Evolutionary conservation across 1,284 basidiomycete species (phyloP).

Genomic region (Apiotrichum sp.): DNA sequence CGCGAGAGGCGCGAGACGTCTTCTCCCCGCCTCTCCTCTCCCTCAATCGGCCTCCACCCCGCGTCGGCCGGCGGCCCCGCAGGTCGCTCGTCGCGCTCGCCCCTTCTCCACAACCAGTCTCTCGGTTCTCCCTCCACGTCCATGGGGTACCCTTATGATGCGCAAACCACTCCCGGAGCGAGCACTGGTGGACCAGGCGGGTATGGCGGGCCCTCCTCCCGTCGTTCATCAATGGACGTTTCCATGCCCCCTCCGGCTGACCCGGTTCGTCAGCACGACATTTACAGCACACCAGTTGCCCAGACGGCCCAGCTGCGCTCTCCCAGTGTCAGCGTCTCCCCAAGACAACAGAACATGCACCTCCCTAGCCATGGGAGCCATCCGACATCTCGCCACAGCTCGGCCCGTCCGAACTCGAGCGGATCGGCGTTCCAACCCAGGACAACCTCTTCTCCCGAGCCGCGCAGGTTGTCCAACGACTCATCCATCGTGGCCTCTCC

Average conservation of each 20-base stretch:
- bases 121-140: conserved; percentile 1
- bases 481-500: background rate
- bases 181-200: no score
- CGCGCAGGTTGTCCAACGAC: conserved; percentile 19
- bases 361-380: conserved; percentile 10
- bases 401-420: conserved; percentile 18
- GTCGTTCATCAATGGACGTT: conserved; percentile 12
- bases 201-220: conserved; percentile 8
- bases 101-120: conserved; percentile 1
- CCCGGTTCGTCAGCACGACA: conserved; percentile 10
- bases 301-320: conserved; percentile 25
- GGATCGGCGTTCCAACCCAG: background rate
- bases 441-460: conserved; percentile 17
- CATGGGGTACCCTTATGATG: conserved; percentile 1
- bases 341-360: conserved; percentile 22
- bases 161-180: background rate
- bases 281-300: conserved; percentile 12
- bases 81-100: background rate
- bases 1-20: background rate
- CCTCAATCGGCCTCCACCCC: conserved; percentile 9
- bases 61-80: background rate
- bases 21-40: conserved; percentile 10
- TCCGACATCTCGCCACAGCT: conserved; percentile 23
- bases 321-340: conserved; percentile 37
- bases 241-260: conserved; percentile 33